Percentiles rank a stretch among this genome's conserved stretches.
These are phyloP conservation scores for Thelonectria discophora DNA, from an alignment of 2,329 filamentous ascomycete genomes.

Conservation along the genomic window DNA sequence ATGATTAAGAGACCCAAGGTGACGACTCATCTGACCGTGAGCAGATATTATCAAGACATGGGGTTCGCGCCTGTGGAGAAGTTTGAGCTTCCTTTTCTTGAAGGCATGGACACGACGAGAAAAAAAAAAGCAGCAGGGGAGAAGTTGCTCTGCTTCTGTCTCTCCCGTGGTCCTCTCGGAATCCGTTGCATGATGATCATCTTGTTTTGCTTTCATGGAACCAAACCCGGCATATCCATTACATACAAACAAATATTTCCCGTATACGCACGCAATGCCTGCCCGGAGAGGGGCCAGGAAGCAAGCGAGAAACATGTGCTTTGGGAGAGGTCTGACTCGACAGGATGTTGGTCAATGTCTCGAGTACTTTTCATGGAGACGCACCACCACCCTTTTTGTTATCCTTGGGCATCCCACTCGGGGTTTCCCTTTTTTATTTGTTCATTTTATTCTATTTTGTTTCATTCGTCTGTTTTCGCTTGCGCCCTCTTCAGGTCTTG, in stretches of 20 bases:
- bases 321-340: neutral
- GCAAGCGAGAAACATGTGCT: neutral
- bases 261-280: neutral
- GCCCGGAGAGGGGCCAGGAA: neutral
- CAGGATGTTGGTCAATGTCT: too few species aligned
- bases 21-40: constrained; percentile 20
- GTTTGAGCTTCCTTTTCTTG: constrained; percentile 17
- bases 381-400: neutral
- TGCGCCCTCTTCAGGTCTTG: neutral
- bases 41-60: constrained; percentile 34
- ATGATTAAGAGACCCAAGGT: neutral
- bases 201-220: neutral
- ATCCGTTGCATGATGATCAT: constrained; percentile 25
- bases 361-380: too few species aligned
- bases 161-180: too few species aligned
- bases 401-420: too few species aligned
- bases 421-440: too few species aligned
- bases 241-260: constrained; percentile 14
- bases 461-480: too few species aligned
- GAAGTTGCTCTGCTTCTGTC: too few species aligned
- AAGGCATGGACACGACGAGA: too few species aligned
- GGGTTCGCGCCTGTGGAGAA: constrained; percentile 28
- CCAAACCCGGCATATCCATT: constrained; percentile 15
- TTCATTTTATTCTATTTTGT: neutral
- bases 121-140: constrained; percentile 27